A percentile compares a stretch with the other conserved stretches of the same genome.
These are phyloP conservation scores for Leccinum fallax DNA, from an alignment of 1,284 basidiomycete species.

Conservation along the genomic window DNA sequence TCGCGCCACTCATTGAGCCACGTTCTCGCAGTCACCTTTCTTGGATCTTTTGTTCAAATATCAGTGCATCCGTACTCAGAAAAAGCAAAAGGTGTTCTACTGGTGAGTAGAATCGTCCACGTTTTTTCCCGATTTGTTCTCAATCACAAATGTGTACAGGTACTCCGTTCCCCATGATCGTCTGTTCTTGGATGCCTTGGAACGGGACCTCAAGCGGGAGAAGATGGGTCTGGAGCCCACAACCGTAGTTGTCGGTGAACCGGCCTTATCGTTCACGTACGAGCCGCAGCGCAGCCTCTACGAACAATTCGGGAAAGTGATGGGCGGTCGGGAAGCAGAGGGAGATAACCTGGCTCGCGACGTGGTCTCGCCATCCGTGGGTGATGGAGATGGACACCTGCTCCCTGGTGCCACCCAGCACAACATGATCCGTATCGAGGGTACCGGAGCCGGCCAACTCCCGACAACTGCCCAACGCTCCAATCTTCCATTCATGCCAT, in stretches of 20 bases:
- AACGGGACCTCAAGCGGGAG: conserved; percentile 91
- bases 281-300: conserved; percentile 83
- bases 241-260: conserved; percentile 76
- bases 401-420: conserved; percentile 5
- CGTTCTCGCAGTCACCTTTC: conserved; percentile 70
- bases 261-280: conserved; percentile 81
- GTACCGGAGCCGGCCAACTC: conserved; percentile 14
- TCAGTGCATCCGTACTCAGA: conserved; percentile 93
- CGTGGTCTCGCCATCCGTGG: conserved; percentile 20
- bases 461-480: conserved; percentile 36
- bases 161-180: conserved; percentile 90
- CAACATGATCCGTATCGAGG: conserved; percentile 34
- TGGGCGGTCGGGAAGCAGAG: conserved; percentile 45
- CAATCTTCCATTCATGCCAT: conserved; percentile 60
- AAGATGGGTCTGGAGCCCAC: conserved; percentile 87
- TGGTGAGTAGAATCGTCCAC: conserved; percentile 56
- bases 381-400: conserved; percentile 15
- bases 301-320: conserved; percentile 76
- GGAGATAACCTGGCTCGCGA: conserved; percentile 49
- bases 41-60: conserved; percentile 92
- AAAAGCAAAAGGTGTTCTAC: conserved; percentile 95
- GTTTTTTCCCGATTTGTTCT: conserved; percentile 5
- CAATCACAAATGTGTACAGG: conserved; percentile 47
- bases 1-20: conserved; percentile 5
- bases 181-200: conserved; percentile 92